These are phyloP conservation scores for Phyllosticta capitalensis DNA, from an alignment of 2,329 filamentous ascomycete genomes.

Conservation along the genomic window DNA sequence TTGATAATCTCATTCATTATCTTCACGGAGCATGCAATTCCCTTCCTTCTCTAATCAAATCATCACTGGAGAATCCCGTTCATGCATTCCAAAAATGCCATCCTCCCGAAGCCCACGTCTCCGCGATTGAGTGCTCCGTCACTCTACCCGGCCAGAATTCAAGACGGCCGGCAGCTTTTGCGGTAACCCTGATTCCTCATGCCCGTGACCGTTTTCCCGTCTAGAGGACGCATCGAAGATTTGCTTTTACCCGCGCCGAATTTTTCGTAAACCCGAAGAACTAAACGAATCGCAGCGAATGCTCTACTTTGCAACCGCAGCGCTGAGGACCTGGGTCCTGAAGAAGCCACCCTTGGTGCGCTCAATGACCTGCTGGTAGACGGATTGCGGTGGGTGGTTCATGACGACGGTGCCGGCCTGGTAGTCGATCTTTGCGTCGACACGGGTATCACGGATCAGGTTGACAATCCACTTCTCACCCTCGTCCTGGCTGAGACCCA, in stretches of 20 bases:
- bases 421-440: conserved; percentile 99
- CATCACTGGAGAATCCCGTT: background rate
- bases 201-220: background rate
- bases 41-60: background rate
- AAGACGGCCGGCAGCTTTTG: too few species aligned
- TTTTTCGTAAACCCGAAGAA: conserved; percentile 1
- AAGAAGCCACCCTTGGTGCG: conserved; percentile 98
- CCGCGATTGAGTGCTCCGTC: too few species aligned
- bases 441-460: conserved; percentile 90
- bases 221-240: background rate
- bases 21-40: background rate
- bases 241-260: background rate
- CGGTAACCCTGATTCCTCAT: too few species aligned
- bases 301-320: conserved; percentile 39
- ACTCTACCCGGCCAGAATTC: too few species aligned
- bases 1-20: too few species aligned
- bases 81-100: background rate
- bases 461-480: conserved; percentile 99
- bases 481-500: conserved; percentile 86
- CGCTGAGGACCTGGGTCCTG: conserved; percentile 84
- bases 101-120: background rate
- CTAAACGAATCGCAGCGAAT: background rate
- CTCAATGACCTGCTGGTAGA: conserved; percentile 99
- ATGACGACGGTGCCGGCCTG: conserved; percentile 97
- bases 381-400: conserved; percentile 97